Evolutionary conservation across 371 early-diverging fungal genomes (phyloP).

Genomic region (Syncephalastrum monosporum): DNA sequence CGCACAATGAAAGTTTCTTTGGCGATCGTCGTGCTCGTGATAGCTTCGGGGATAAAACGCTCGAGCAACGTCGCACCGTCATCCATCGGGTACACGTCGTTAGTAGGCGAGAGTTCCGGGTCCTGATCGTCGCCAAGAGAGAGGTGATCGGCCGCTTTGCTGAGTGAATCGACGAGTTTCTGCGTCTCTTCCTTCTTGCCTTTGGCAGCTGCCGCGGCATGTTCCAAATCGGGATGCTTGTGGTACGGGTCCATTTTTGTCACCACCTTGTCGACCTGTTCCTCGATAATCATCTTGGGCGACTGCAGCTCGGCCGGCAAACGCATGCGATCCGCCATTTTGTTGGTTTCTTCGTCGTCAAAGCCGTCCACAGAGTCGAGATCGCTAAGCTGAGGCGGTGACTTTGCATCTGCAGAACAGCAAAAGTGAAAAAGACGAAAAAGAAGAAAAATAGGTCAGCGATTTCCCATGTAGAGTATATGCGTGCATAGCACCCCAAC

Average conservation of each 20-base stretch:
- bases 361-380: conserved; percentile 28
- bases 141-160: background rate
- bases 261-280: conserved; percentile 52
- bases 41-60: conserved; percentile 42
- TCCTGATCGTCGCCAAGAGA: background rate
- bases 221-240: conserved; percentile 2
- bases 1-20: conserved; percentile 50
- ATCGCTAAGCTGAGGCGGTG: too few relatives aligned
- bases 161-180: background rate
- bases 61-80: conserved; percentile 44
- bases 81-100: conserved; percentile 35
- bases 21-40: conserved; percentile 48
- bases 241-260: conserved; percentile 41
- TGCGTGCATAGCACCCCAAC: too few relatives aligned
- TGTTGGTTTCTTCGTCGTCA: conserved; percentile 44
- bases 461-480: background rate
- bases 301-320: conserved; percentile 50
- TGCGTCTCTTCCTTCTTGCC: background rate
- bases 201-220: background rate
- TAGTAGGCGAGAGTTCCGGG: conserved; percentile 16
- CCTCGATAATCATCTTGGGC: conserved; percentile 55
- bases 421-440: too few relatives aligned
- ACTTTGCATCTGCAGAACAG: too few relatives aligned
- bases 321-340: conserved; percentile 9
- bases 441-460: background rate